Evolutionary conservation across 2,329 filamentous ascomycete species (phyloP).

Genomic region (Trichocomaceae sp.): DNA sequence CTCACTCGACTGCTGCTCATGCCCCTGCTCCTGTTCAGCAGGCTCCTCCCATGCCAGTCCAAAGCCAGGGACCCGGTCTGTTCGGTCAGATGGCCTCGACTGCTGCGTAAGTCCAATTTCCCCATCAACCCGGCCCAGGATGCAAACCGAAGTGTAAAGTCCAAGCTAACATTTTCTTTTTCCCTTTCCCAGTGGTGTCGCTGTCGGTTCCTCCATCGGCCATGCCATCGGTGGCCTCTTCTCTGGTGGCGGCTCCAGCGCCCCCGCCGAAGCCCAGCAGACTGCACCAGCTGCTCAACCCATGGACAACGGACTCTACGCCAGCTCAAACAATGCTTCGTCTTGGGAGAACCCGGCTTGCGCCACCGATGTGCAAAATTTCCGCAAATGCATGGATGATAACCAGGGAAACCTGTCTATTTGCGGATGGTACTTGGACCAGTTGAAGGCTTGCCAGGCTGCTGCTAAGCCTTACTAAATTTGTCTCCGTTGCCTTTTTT

Average conservation of each 20-base stretch:
- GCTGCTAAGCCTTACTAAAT: conserved; percentile 64
- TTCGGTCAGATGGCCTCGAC: conserved; percentile 97
- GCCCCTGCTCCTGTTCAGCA: conserved; percentile 42
- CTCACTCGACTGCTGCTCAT: conserved; percentile 60
- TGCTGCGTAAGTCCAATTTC: conserved; percentile 70
- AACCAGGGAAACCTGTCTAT: conserved; percentile 90
- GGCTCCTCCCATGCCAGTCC: conserved; percentile 48
- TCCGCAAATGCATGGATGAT: conserved; percentile 95
- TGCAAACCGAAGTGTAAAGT: background rate
- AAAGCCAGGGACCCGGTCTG: conserved; percentile 55
- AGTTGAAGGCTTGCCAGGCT: conserved; percentile 83
- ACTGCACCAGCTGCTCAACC: conserved; percentile 44
- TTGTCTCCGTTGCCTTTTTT: conserved; percentile 8
- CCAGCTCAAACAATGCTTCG: conserved; percentile 25
- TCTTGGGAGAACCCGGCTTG: conserved; percentile 58
- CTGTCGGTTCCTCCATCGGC: conserved; percentile 89
- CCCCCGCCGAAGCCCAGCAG: conserved; percentile 47
- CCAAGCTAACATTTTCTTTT: background rate
- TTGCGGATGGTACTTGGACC: conserved; percentile 96
- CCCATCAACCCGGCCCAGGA: background rate
- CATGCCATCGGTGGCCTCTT: conserved; percentile 91
- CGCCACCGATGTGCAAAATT: conserved; percentile 69
- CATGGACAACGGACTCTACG: conserved; percentile 43
- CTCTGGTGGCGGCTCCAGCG: conserved; percentile 60
- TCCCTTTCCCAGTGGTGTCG: conserved; percentile 66